phyloP scores from a whole-genome alignment of 257 asterid genomes.

The Datura wrightii region DNA sequence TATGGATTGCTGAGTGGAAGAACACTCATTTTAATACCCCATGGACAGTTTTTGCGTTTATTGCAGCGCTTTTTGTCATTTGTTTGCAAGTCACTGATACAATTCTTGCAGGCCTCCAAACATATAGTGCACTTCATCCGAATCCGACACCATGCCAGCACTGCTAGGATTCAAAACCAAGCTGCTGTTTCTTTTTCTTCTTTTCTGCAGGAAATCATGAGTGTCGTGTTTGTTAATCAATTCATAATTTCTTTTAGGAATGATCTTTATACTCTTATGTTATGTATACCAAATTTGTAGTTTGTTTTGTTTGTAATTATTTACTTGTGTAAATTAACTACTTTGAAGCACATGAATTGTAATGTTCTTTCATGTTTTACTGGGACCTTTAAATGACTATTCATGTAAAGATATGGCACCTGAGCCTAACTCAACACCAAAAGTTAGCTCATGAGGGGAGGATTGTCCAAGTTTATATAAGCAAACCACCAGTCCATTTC shows the following conservation, averaged over 20 bases:
- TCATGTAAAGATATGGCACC: too few relatives aligned
- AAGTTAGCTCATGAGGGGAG: too few relatives aligned
- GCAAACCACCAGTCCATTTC: too few relatives aligned
- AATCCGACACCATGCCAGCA: not conserved
- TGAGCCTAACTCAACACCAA: too few relatives aligned
- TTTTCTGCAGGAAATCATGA: not conserved
- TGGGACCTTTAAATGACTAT: not conserved
- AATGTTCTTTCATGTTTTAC: not conserved
- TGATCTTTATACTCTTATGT: not conserved
- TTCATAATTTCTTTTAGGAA: not conserved
- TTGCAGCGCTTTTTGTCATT: constrained; percentile 27
- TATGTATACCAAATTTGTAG: not conserved
- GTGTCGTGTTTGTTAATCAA: not conserved
- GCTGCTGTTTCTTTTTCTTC: not conserved
- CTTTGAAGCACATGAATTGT: not conserved
- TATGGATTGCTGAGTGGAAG: constrained; percentile 29
- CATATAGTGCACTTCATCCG: not conserved
- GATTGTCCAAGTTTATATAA: too few relatives aligned
- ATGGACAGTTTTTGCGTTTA: constrained; percentile 31
- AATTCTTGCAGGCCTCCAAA: not conserved
- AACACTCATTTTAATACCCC: constrained; percentile 15
- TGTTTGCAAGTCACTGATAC: not conserved
- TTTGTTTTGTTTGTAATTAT: not conserved
- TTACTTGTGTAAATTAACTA: not conserved
- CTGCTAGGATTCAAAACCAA: not conserved